A percentile compares a stretch with the other conserved stretches of the same genome.
Evolutionary conservation across 441 rosid genomes (phyloP).

Genomic region (Gossypium schwendimanii): DNA sequence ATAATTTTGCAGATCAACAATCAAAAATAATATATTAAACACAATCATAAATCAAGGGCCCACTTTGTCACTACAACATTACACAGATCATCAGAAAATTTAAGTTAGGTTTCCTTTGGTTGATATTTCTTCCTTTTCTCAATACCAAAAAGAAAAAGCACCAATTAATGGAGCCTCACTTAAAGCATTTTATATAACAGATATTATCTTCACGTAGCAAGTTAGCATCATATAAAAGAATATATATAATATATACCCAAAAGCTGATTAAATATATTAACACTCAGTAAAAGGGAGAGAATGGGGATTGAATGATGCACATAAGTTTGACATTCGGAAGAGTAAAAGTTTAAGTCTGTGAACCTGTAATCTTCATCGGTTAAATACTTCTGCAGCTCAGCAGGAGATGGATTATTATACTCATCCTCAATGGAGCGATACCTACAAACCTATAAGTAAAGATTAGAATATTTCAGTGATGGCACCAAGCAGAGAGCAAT

Average conservation of each 20-base stretch:
- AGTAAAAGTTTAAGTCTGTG: background rate
- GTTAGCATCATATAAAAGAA: background rate
- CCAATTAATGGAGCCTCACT: background rate
- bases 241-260: background rate
- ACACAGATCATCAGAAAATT: background rate
- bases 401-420: slow-evolving; percentile 52
- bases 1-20: background rate
- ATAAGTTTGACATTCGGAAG: background rate
- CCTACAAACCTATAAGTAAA: slow-evolving; percentile 64
- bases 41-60: background rate
- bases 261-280: background rate
- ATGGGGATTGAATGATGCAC: background rate
- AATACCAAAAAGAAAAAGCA: background rate
- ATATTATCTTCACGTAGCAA: background rate
- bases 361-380: slow-evolving; percentile 82
- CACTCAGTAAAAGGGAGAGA: background rate
- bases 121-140: background rate
- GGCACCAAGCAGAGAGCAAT: background rate
- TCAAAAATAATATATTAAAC: background rate
- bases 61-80: background rate
- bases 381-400: slow-evolving; percentile 68
- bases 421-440: slow-evolving; percentile 70
- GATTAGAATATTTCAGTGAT: slow-evolving; percentile 11
- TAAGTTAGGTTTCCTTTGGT: background rate
- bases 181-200: background rate